Percentiles rank a stretch among this genome's conserved stretches.
These are phyloP conservation scores for Botrytis aclada DNA, from an alignment of 2,329 filamentous ascomycete genomes.

Conservation along the genomic window DNA sequence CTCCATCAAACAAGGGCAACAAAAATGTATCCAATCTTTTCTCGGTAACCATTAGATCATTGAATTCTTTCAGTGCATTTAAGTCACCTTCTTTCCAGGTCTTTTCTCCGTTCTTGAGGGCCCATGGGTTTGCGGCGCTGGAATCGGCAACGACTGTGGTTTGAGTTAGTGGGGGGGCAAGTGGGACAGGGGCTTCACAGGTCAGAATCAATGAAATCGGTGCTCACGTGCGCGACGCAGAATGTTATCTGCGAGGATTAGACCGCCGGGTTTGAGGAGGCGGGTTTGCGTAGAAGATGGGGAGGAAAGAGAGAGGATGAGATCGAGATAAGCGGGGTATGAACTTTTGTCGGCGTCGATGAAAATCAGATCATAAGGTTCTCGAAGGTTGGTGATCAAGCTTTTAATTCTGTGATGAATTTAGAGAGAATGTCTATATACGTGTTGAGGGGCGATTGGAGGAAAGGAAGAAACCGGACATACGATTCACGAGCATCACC, in stretches of 20 bases:
- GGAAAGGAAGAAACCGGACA: conserved; percentile 26
- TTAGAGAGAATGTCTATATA: conserved; percentile 17
- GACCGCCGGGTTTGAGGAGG: conserved; percentile 48
- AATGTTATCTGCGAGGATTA: conserved; percentile 55
- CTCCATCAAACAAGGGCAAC: conserved; percentile 42
- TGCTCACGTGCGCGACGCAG: conserved; percentile 43
- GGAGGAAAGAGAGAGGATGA: conserved; percentile 44
- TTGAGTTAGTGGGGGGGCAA: neutral
- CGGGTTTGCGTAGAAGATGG: conserved; percentile 32
- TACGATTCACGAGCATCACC: conserved; percentile 49
- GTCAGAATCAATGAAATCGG: neutral
- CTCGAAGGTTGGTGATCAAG: conserved; percentile 25
- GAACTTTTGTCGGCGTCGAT: conserved; percentile 53
- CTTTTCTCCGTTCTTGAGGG: conserved; percentile 20
- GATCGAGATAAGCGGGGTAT: conserved; percentile 48
- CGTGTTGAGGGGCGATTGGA: too few species aligned
- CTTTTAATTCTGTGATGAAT: conserved; percentile 21
- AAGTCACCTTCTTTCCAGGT: conserved; percentile 42
- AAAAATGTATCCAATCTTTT: conserved; percentile 40
- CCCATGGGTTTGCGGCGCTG: conserved; percentile 37
- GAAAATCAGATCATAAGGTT: conserved; percentile 54
- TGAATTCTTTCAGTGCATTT: conserved; percentile 52
- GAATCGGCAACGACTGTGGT: conserved; percentile 43
- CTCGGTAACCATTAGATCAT: conserved; percentile 36
- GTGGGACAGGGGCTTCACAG: neutral